Conservation (phyloP, 192 early-diverging fungal genomes). For the Coemansia interrupta region DNA sequence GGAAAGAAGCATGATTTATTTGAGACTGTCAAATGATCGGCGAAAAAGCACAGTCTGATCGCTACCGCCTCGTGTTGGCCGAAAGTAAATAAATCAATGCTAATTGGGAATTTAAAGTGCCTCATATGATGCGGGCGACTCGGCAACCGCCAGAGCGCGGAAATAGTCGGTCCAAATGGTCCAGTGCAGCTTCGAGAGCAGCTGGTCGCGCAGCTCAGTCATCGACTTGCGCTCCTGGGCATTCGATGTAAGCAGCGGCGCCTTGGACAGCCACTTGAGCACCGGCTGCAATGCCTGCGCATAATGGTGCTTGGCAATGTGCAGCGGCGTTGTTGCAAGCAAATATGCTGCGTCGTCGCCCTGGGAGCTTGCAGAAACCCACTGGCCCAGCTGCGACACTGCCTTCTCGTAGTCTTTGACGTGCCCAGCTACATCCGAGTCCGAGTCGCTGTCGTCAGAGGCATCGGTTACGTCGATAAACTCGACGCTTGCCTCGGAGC, state of each 20-base stretch:
- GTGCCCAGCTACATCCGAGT: slow-evolving; percentile 1
- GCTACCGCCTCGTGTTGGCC: too few relatives aligned
- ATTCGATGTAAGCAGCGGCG: slow-evolving; percentile 50
- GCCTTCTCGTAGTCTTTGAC: slow-evolving; percentile 56
- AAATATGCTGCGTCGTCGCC: slow-evolving; percentile 55
- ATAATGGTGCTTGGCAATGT: slow-evolving; percentile 53
- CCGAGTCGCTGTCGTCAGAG: slow-evolving; percentile 13
- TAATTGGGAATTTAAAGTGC: slow-evolving; percentile 1
- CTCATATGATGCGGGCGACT: slow-evolving; percentile 25
- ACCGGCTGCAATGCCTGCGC: slow-evolving; percentile 72
- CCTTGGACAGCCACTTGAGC: slow-evolving; percentile 67
- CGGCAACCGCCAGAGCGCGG: slow-evolving; percentile 14
- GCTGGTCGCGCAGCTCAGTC: slow-evolving; percentile 51
- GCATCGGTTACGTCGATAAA: slow-evolving; percentile 47
- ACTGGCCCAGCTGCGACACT: slow-evolving; percentile 58
- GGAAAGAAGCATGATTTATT: not conserved
- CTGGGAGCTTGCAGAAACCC: slow-evolving; percentile 53
- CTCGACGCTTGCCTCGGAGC: slow-evolving; percentile 34
- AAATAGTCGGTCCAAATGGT: slow-evolving; percentile 62
- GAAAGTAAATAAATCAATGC: slow-evolving; percentile 1
- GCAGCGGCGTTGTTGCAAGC: slow-evolving; percentile 57
- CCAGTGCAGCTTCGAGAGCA: slow-evolving; percentile 69
- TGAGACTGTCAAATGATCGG: not conserved
- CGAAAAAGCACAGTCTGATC: not conserved
- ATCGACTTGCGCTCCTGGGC: slow-evolving; percentile 58